Evolutionary conservation across 2,329 filamentous ascomycete genomes (phyloP).

Genomic region (Grosmannia serpens): DNA sequence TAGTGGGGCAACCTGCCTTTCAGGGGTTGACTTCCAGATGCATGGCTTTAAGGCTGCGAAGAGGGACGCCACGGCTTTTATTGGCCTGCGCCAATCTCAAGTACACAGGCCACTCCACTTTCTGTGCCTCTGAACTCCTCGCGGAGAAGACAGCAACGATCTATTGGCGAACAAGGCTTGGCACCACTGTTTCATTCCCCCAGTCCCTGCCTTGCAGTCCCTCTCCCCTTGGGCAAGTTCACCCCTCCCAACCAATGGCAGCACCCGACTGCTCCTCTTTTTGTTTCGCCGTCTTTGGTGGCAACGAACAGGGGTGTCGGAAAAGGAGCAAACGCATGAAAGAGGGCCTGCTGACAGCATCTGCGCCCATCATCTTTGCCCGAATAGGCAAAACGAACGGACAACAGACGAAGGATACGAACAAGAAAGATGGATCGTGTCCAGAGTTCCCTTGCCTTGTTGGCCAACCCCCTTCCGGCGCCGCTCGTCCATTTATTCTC

Average conservation of each 20-base stretch:
- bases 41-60: background rate
- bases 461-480: background rate
- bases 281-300: background rate
- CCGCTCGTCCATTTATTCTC: background rate
- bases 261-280: no score
- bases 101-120: background rate
- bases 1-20: background rate
- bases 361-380: background rate
- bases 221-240: no score
- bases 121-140: background rate
- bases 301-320: background rate
- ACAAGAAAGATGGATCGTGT: background rate
- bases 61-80: background rate
- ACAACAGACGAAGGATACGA: background rate
- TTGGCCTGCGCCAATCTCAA: background rate
- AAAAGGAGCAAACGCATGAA: background rate
- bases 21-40: background rate
- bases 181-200: background rate
- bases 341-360: background rate
- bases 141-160: background rate
- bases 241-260: no score
- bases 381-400: background rate
- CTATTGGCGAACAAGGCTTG: background rate
- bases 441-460: background rate
- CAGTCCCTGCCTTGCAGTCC: background rate